Conservation (phyloP, 352 stramenopile species). For the Pythium brachiatum region DNA sequence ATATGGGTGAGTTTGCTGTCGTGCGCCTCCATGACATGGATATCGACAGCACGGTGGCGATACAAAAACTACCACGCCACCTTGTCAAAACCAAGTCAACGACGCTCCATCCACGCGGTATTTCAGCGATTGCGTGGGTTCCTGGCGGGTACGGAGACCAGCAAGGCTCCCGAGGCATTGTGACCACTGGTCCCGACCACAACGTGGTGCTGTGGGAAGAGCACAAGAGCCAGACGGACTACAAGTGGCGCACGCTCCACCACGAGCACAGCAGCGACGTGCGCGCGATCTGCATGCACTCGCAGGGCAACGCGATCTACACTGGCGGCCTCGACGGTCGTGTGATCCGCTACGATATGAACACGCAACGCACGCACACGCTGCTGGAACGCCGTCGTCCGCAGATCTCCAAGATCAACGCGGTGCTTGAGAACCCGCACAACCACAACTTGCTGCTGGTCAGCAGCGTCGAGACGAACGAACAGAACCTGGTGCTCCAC, state of each 20-base stretch:
- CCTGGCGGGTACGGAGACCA: slow-evolving; percentile 44
- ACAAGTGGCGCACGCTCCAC: slow-evolving; percentile 72
- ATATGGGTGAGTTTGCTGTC: slow-evolving; percentile 74
- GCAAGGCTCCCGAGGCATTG: slow-evolving; percentile 45
- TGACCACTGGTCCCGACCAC: slow-evolving; percentile 74
- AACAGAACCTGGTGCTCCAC: slow-evolving; percentile 72
- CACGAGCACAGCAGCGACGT: slow-evolving; percentile 77
- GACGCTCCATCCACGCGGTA: slow-evolving; percentile 53
- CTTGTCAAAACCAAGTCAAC: slow-evolving; percentile 63
- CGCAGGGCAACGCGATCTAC: slow-evolving; percentile 58
- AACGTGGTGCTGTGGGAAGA: slow-evolving; percentile 78
- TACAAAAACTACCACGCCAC: slow-evolving; percentile 47
- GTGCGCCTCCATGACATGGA: slow-evolving; percentile 64
- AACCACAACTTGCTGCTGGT: slow-evolving; percentile 80
- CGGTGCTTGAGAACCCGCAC: slow-evolving; percentile 76
- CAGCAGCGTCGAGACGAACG: slow-evolving; percentile 60
- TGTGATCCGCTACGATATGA: slow-evolving; percentile 71
- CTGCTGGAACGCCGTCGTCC: slow-evolving; percentile 76
- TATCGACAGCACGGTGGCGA: slow-evolving; percentile 39
- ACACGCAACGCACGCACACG: slow-evolving; percentile 33
- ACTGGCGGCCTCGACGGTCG: slow-evolving; percentile 71
- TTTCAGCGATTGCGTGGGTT: slow-evolving; percentile 72
- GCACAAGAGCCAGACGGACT: slow-evolving; percentile 40
- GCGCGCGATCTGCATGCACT: slow-evolving; percentile 73
- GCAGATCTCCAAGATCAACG: slow-evolving; percentile 82